These are phyloP conservation scores for Yamadazyma sp. DNA, from an alignment of 805 yeast genomes.

Conservation along the genomic window DNA sequence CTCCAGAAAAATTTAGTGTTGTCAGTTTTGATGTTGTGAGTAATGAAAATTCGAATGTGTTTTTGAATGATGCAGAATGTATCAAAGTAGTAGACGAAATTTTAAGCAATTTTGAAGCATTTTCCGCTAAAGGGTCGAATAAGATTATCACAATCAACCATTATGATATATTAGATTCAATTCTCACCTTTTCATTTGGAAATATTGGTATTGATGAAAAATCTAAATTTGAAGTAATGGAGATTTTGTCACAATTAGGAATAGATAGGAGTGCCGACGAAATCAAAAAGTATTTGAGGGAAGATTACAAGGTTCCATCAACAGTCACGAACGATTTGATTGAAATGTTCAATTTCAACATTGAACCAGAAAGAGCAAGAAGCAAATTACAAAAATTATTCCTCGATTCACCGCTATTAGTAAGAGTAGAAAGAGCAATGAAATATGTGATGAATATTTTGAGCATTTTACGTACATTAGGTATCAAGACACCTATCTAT, in stretches of 20 bases:
- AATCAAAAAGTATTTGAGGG: slow-evolving; percentile 37
- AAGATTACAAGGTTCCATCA: slow-evolving; percentile 71
- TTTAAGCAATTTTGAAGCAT: slow-evolving; percentile 61
- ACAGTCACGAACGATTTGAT: slow-evolving; percentile 81
- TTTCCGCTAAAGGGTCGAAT: slow-evolving; percentile 45
- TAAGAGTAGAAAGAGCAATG: slow-evolving; percentile 61
- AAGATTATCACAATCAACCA: slow-evolving; percentile 72
- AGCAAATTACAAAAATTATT: slow-evolving; percentile 63
- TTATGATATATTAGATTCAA: slow-evolving; percentile 69
- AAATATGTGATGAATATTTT: slow-evolving; percentile 60
- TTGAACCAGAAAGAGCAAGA: slow-evolving; percentile 64
- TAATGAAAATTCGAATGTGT: slow-evolving; percentile 35
- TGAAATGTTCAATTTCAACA: slow-evolving; percentile 66
- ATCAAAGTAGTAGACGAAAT: slow-evolving; percentile 79
- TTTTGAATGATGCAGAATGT: slow-evolving; percentile 83
- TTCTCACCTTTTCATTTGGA: slow-evolving; percentile 67
- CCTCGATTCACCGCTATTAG: slow-evolving; percentile 67
- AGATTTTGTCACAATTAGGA: slow-evolving; percentile 74
- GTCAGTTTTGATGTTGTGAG: slow-evolving; percentile 82
- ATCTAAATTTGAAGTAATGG: slow-evolving; percentile 64
- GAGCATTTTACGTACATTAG: slow-evolving; percentile 52
- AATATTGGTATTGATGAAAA: slow-evolving; percentile 63
- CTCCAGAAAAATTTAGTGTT: slow-evolving; percentile 75
- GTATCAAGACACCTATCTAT: slow-evolving; percentile 53
- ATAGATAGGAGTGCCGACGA: slow-evolving; percentile 63